A percentile compares a stretch with the other conserved stretches of the same genome.
Evolutionary conservation across 352 stramenopile genomes (phyloP).

Genomic region (Plasmopara halstedii): DNA sequence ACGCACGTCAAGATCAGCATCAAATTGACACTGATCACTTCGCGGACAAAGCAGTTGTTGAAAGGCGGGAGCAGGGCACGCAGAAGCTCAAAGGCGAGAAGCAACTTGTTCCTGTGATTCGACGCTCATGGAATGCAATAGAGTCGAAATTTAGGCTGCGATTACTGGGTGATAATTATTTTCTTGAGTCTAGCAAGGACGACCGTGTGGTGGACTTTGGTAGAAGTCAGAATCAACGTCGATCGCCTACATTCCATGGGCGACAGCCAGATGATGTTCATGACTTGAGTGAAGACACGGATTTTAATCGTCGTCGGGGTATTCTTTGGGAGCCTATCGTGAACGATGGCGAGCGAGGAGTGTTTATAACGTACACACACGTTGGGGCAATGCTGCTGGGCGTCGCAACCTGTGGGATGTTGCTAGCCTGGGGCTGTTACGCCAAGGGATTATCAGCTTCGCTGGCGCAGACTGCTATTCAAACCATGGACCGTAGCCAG

Average conservation of each 20-base stretch:
- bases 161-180: slow-evolving; percentile 51
- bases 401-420: slow-evolving; percentile 30
- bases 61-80: neutral
- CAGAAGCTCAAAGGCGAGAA: slow-evolving; percentile 8
- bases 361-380: slow-evolving; percentile 80
- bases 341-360: slow-evolving; percentile 60
- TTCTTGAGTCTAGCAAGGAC: slow-evolving; percentile 39
- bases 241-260: slow-evolving; percentile 21
- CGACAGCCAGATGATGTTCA: slow-evolving; percentile 14
- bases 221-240: slow-evolving; percentile 1
- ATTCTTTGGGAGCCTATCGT: slow-evolving; percentile 70
- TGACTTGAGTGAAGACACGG: slow-evolving; percentile 23
- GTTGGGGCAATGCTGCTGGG: slow-evolving; percentile 50
- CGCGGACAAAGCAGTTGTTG: neutral
- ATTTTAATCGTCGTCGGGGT: slow-evolving; percentile 12
- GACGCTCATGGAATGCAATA: slow-evolving; percentile 29
- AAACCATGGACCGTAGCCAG: slow-evolving; percentile 50
- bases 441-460: slow-evolving; percentile 63
- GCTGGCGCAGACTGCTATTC: slow-evolving; percentile 52
- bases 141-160: slow-evolving; percentile 44
- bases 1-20: neutral
- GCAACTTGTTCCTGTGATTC: slow-evolving; percentile 18
- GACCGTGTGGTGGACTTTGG: slow-evolving; percentile 18
- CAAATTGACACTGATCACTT: slow-evolving; percentile 6
- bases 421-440: slow-evolving; percentile 72